phyloP scores from a whole-genome alignment of 2,329 filamentous ascomycete genomes.

The Phoma sp. region DNA sequence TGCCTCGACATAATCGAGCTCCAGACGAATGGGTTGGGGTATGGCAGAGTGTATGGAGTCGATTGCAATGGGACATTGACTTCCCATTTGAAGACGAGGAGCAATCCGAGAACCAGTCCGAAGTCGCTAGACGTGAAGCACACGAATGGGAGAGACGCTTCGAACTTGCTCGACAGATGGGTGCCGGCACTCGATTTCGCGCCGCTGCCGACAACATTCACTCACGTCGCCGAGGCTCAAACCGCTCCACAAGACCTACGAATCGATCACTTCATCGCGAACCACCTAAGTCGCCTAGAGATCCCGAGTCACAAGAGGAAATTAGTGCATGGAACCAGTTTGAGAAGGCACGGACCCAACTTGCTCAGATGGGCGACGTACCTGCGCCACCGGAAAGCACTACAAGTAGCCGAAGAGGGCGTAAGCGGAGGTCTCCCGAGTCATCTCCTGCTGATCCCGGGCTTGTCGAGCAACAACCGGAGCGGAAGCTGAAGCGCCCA shows the following conservation, averaged over 20 bases:
- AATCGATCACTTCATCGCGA: constrained; percentile 42
- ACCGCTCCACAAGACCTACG: constrained; percentile 49
- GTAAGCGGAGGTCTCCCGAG: constrained; percentile 80
- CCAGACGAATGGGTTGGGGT: constrained; percentile 69
- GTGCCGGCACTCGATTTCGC: constrained; percentile 74
- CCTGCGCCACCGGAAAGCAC: constrained; percentile 29
- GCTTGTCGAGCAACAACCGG: constrained; percentile 64
- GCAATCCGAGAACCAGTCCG: constrained; percentile 63
- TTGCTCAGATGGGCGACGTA: constrained; percentile 32
- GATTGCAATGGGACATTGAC: constrained; percentile 77
- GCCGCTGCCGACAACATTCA: constrained; percentile 69
- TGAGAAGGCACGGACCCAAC: constrained; percentile 76
- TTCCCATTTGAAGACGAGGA: constrained; percentile 78
- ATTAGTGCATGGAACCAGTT: constrained; percentile 87
- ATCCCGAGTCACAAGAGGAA: constrained; percentile 79
- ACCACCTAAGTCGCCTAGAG: constrained; percentile 55
- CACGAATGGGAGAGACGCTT: constrained; percentile 83
- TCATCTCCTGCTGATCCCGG: constrained; percentile 73
- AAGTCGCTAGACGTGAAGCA: constrained; percentile 63
- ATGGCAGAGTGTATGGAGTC: constrained; percentile 89
- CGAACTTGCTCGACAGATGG: constrained; percentile 79
- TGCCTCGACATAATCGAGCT: constrained; percentile 39
- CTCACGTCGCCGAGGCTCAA: constrained; percentile 31
- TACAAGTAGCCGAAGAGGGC: constrained; percentile 54
- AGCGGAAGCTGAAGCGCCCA: constrained; percentile 86